A percentile compares a stretch with the other conserved stretches of the same genome.
These are phyloP conservation scores for Penicillium waksmanii DNA, from an alignment of 495 filamentous ascomycete genomes.

Conservation along the genomic window DNA sequence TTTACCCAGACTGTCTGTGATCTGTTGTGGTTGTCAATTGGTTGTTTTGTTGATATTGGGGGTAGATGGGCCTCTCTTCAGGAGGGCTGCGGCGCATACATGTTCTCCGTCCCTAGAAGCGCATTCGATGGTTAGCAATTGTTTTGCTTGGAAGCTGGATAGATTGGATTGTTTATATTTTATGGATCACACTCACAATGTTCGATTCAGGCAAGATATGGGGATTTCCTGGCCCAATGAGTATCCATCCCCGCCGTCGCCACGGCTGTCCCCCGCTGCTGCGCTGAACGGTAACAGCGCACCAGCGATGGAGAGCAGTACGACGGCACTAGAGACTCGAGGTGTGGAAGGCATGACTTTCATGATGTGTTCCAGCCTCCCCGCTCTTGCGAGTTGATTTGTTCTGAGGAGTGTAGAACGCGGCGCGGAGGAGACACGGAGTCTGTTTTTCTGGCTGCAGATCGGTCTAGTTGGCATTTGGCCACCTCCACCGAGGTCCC, in stretches of 20 bases:
- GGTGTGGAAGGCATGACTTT: constrained; percentile 1
- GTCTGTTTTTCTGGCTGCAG: constrained; percentile 8
- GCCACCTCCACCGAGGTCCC: no score
- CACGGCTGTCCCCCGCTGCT: constrained; percentile 34
- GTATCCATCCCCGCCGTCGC: constrained; percentile 55
- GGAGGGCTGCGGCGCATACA: constrained; percentile 45
- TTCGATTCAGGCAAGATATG: constrained; percentile 69
- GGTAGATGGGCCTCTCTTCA: constrained; percentile 3
- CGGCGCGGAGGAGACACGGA: constrained; percentile 19
- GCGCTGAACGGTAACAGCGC: constrained; percentile 29
- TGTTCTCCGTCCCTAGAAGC: constrained; percentile 56
- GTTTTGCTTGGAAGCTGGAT: no score
- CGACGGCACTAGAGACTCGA: constrained; percentile 9
- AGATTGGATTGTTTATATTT: not conserved
- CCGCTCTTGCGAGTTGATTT: constrained; percentile 18
- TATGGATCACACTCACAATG: constrained; percentile 53
- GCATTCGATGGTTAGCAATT: constrained; percentile 22
- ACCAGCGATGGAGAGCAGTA: constrained; percentile 23
- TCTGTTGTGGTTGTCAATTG: constrained; percentile 52
- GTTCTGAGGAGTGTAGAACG: constrained; percentile 4
- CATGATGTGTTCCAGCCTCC: constrained; percentile 6
- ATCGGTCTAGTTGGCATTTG: not conserved
- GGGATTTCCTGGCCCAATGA: constrained; percentile 57
- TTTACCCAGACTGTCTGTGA: constrained; percentile 75
- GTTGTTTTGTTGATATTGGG: not conserved